A percentile compares a stretch with the other conserved stretches of the same genome.
These are phyloP conservation scores for Aspergillus luchuensis DNA, from an alignment of 2,329 filamentous ascomycete genomes.

Conservation along the genomic window DNA sequence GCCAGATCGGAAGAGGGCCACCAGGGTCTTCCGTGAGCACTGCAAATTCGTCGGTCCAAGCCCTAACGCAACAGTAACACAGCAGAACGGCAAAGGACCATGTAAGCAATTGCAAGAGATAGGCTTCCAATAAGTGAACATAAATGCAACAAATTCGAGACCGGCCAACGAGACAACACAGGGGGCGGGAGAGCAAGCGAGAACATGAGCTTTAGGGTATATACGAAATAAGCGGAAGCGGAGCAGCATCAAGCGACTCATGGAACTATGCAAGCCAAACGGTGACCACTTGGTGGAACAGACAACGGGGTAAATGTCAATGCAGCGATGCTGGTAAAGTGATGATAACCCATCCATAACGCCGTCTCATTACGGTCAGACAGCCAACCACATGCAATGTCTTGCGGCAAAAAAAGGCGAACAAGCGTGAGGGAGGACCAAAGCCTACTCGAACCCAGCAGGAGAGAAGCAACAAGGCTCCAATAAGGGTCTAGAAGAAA, in stretches of 20 bases:
- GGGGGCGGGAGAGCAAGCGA: neutral
- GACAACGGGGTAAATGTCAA: neutral
- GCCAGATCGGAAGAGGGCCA: neutral
- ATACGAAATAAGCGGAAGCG: constrained; percentile 9
- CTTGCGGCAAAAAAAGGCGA: constrained; percentile 1
- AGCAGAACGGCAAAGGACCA: neutral
- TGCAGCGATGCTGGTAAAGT: constrained; percentile 12
- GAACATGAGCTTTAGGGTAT: constrained; percentile 15
- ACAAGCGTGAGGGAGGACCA: neutral
- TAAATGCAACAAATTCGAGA: neutral
- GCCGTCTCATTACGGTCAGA: constrained; percentile 17
- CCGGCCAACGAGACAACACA: constrained; percentile 1
- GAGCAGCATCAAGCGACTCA: constrained; percentile 13
- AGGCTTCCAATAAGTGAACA: constrained; percentile 1
- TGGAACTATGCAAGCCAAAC: constrained; percentile 4
- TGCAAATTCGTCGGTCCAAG: constrained; percentile 1
- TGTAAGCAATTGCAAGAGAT: neutral
- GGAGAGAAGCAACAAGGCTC: neutral
- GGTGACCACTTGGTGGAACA: neutral
- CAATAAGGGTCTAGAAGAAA: neutral
- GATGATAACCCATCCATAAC: constrained; percentile 17
- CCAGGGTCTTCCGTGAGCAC: constrained; percentile 6
- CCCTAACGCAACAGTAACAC: neutral
- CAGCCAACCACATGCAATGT: constrained; percentile 5
- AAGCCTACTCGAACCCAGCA: neutral